These are phyloP conservation scores for Casuarina cunninghamiana DNA, from an alignment of 306 rosid genomes.

Conservation along the genomic window DNA sequence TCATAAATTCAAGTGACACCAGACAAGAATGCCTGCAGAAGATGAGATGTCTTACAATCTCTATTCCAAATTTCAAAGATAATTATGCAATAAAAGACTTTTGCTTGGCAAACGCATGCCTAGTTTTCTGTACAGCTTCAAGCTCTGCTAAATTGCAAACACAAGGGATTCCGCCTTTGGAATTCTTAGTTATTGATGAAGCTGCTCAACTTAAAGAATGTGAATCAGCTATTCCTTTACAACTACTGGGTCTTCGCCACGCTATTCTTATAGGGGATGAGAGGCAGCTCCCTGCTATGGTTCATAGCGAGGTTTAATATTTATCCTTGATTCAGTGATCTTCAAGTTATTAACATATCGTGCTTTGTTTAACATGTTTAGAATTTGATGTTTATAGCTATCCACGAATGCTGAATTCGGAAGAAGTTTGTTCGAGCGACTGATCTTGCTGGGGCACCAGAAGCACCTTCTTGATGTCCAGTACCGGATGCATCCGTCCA, in stretches of 20 bases:
- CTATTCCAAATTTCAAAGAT: not conserved
- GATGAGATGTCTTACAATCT: constrained; percentile 16
- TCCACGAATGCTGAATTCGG: not conserved
- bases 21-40: constrained; percentile 7
- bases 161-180: not conserved
- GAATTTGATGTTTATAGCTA: constrained; percentile 16
- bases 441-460: too few species aligned
- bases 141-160: constrained; percentile 37
- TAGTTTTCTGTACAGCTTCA: constrained; percentile 46
- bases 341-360: too few species aligned
- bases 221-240: constrained; percentile 55
- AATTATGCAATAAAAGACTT: not conserved
- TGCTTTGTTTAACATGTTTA: not conserved
- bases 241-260: constrained; percentile 40
- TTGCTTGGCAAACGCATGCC: constrained; percentile 37
- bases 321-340: not conserved
- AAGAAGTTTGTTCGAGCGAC: too few species aligned
- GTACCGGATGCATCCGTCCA: too few species aligned
- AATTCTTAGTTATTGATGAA: constrained; percentile 51
- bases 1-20: constrained; percentile 11
- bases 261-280: constrained; percentile 59
- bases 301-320: constrained; percentile 52
- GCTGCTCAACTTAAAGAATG: constrained; percentile 64
- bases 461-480: too few species aligned
- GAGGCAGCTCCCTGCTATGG: constrained; percentile 61